Conservation (phyloP, 179 eudicot species). For the Gypsophila paniculata region DNA sequence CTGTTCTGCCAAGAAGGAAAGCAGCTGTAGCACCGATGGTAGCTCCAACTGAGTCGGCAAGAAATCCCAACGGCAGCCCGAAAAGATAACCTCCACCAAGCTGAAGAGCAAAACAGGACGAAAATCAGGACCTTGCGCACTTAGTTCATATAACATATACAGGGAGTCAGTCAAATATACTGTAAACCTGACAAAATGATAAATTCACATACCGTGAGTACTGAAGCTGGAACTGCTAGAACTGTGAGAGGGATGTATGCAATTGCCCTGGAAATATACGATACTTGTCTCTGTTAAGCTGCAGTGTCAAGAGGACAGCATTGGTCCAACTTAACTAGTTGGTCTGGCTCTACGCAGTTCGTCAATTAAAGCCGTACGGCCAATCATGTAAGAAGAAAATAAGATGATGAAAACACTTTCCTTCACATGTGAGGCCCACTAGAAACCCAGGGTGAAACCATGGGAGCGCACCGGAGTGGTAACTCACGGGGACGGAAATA, state of each 20-base stretch:
- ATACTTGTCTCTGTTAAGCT: slow-evolving; percentile 14
- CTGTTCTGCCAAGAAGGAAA: slow-evolving; percentile 86
- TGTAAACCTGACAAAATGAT: neutral
- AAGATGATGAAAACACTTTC: neutral
- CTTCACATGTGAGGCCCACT: too few species aligned
- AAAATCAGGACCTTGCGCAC: neutral
- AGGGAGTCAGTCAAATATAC: neutral
- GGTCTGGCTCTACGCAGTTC: too few species aligned
- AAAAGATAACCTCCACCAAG: slow-evolving; percentile 96
- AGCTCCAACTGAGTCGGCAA: slow-evolving; percentile 91
- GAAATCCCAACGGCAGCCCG: slow-evolving; percentile 86
- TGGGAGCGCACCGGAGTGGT: too few species aligned
- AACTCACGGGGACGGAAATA: too few species aligned
- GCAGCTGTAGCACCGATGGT: slow-evolving; percentile 82
- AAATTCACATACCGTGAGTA: slow-evolving; percentile 62
- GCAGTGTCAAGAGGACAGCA: neutral
- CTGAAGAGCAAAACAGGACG: slow-evolving; percentile 36
- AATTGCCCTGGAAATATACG: slow-evolving; percentile 58
- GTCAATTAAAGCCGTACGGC: neutral
- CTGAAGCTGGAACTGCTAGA: slow-evolving; percentile 87
- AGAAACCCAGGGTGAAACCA: too few species aligned
- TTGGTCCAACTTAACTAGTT: slow-evolving; percentile 1
- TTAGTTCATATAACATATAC: slow-evolving; percentile 6
- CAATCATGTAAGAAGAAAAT: neutral
- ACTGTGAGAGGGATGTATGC: slow-evolving; percentile 82